A percentile compares a stretch with the other conserved stretches of the same genome.
These are phyloP conservation scores for Talaromyces funiculosus DNA, from an alignment of 2,329 filamentous ascomycete genomes.

Conservation along the genomic window DNA sequence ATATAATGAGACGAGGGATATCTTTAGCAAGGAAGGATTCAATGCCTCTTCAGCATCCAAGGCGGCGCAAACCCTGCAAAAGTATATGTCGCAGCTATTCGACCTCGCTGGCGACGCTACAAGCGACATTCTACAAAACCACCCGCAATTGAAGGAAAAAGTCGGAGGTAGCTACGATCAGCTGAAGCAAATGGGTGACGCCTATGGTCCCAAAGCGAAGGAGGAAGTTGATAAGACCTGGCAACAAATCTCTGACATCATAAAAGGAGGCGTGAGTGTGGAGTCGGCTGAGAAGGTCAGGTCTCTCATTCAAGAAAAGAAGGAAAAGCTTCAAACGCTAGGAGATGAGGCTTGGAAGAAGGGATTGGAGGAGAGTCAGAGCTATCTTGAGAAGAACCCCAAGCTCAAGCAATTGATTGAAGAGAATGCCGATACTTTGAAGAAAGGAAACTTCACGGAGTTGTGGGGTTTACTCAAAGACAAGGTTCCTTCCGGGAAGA, in stretches of 20 bases:
- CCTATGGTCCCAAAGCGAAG: neutral
- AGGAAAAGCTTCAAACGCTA: neutral
- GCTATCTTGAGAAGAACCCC: neutral
- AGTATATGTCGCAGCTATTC: neutral
- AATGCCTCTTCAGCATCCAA: neutral
- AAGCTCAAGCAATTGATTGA: neutral
- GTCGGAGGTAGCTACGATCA: slow-evolving; percentile 1
- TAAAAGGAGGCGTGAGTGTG: neutral
- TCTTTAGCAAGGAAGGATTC: neutral
- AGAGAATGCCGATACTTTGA: neutral
- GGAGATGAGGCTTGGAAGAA: slow-evolving; percentile 1
- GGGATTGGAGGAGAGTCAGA: neutral
- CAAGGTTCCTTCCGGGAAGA: neutral
- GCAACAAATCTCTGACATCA: neutral
- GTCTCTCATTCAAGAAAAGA: neutral
- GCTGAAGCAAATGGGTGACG: neutral
- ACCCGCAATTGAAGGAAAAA: neutral
- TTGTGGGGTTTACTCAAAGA: neutral
- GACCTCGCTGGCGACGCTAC: neutral
- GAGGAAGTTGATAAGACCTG: slow-evolving; percentile 3
- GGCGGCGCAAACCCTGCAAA: neutral
- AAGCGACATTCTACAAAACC: neutral
- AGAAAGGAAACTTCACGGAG: neutral
- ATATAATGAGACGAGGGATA: neutral
- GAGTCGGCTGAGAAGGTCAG: neutral